A percentile compares a stretch with the other conserved stretches of the same genome.
phyloP scores from a whole-genome alignment of 2,329 filamentous ascomycete species.

The Alternaria arbusti region DNA sequence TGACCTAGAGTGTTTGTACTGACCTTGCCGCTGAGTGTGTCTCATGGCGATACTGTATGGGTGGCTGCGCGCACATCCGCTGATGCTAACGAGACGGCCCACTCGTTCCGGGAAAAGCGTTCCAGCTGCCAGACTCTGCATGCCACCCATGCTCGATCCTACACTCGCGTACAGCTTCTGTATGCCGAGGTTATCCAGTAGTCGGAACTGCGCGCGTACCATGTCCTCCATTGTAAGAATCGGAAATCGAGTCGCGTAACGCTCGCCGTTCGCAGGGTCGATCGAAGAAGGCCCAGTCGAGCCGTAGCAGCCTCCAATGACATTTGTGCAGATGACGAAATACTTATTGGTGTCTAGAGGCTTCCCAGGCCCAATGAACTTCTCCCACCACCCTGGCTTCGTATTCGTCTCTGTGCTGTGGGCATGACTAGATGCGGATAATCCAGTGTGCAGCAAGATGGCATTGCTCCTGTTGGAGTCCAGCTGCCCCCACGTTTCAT shows the following conservation, averaged over 20 bases:
- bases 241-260: slow-evolving; percentile 92
- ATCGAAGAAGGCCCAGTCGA: slow-evolving; percentile 89
- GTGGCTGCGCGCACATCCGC: slow-evolving; percentile 90
- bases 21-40: slow-evolving; percentile 86
- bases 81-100: slow-evolving; percentile 83
- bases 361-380: slow-evolving; percentile 88
- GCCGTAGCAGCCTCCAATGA: slow-evolving; percentile 93
- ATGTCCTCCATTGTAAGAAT: slow-evolving; percentile 97
- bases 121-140: slow-evolving; percentile 92
- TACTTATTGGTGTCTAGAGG: slow-evolving; percentile 91
- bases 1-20: neutral
- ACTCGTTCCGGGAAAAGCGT: slow-evolving; percentile 83
- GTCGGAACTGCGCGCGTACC: slow-evolving; percentile 91
- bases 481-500: slow-evolving; percentile 87
- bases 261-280: slow-evolving; percentile 85
- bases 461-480: slow-evolving; percentile 85
- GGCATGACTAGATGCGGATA: slow-evolving; percentile 97
- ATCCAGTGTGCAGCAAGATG: slow-evolving; percentile 89
- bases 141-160: slow-evolving; percentile 96
- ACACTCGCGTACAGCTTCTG: slow-evolving; percentile 86
- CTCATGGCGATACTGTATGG: slow-evolving; percentile 99
- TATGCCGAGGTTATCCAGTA: slow-evolving; percentile 81
- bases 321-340: slow-evolving; percentile 94
- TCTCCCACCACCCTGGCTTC: slow-evolving; percentile 97
- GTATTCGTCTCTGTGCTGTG: slow-evolving; percentile 88